Conservation (phyloP, 805 yeast species). For the Saccharomycopsis synnaedendra region DNA sequence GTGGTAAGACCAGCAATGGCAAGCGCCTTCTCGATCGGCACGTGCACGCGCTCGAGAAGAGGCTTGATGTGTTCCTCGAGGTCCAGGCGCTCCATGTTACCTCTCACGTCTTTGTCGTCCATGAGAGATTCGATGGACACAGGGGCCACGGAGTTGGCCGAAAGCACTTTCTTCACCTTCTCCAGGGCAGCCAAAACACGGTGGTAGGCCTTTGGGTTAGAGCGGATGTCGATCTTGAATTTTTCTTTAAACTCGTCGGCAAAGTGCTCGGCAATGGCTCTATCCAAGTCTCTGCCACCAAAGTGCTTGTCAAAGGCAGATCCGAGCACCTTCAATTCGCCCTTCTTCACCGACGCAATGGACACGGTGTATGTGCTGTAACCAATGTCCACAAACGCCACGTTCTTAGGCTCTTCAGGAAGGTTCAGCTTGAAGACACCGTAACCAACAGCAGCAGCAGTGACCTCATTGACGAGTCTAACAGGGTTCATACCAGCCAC, state of each 20-base stretch:
- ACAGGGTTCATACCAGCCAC: constrained; percentile 98
- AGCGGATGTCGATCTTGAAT: constrained; percentile 85
- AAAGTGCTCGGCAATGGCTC: constrained; percentile 87
- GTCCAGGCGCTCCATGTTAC: constrained; percentile 81
- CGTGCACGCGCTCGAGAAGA: constrained; percentile 59
- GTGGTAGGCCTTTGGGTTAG: constrained; percentile 90
- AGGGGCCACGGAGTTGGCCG: constrained; percentile 93
- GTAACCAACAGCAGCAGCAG: constrained; percentile 98
- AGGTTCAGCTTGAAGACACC: constrained; percentile 97
- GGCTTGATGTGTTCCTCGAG: constrained; percentile 85
- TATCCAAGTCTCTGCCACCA: constrained; percentile 97
- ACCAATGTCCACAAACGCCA: constrained; percentile 94
- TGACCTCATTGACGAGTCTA: constrained; percentile 91
- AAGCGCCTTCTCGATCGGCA: constrained; percentile 75
- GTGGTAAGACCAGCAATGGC: constrained; percentile 61
- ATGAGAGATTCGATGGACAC: constrained; percentile 91
- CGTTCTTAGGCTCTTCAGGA: constrained; percentile 84
- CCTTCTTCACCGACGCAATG: constrained; percentile 85
- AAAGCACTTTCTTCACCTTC: constrained; percentile 86
- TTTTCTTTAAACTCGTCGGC: constrained; percentile 86
- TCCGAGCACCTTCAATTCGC: constrained; percentile 88
- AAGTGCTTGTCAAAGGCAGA: constrained; percentile 91
- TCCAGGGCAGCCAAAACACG: constrained; percentile 90
- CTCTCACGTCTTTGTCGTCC: constrained; percentile 93
- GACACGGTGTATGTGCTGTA: constrained; percentile 90